Base-by-base conservation (phyloP, 129 eudicot species). In the Pittosporum tobira region DNA sequence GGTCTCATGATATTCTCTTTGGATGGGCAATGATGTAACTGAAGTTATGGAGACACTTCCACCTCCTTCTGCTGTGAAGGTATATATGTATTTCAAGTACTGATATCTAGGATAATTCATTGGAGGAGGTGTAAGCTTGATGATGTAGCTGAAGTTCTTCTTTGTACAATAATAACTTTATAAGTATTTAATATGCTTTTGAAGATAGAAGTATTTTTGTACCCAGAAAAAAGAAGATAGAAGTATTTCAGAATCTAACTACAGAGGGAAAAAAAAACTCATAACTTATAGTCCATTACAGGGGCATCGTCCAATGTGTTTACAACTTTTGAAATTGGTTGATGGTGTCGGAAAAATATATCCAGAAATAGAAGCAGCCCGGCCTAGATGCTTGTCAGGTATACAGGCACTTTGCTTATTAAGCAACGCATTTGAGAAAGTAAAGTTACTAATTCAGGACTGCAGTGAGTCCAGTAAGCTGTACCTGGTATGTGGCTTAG, bases 401-500 rank as follows among this genome's bases (percentile, higher is more conserved):
- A 68, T 81, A 40, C 59, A 81, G 51, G 72, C 91, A 30, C 84
- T 88, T 69, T 66, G 77, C 59, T 56, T 40, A 73, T 72, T 88
- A 55, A 79, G 16, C 23, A 46, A 7, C 18, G 87, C 82, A 4
- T 67, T 84, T 45, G 73, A 54, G 28, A 79, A 71, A 63, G 83
- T 88, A 53, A 81, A 71, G 57, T 25, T 18, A 68, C 59, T 79
- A 65, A 47, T 78, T 62, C 75, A 51, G 60, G 63, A 84, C 27
- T 88, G 96, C 70, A 61, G 84, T 21, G 82, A 79, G 37, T 86
- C 90, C 20, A 86, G 95, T 76, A 80, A 66, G 71, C 90, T 86
- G 66, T 88, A 88, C 70, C 61, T 84, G 96, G 94, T 88, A 84
- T 20, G 87, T 60, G 20, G 28, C 19, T 16, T 45, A n/a, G n/a